Evolutionary conservation across 2,329 filamentous ascomycete genomes (phyloP).

Genomic region (Claviceps sp.): DNA sequence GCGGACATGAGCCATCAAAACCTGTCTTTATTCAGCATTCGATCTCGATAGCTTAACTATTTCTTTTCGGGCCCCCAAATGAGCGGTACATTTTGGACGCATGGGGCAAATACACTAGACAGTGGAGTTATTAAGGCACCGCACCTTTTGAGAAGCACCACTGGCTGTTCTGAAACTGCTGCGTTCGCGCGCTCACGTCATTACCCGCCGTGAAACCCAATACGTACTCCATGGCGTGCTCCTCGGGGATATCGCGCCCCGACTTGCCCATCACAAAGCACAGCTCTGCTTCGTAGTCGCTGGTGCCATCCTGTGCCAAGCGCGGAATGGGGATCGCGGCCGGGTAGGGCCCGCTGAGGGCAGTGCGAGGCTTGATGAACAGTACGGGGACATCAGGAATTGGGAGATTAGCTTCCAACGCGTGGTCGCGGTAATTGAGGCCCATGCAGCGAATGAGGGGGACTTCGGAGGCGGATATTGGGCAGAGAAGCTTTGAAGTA

Average conservation of each 20-base stretch:
- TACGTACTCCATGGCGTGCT: conserved; percentile 24
- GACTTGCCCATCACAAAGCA: conserved; percentile 24
- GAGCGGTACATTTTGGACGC: no score
- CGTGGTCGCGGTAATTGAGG: conserved; percentile 30
- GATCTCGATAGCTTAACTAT: no score
- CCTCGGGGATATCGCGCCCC: conserved; percentile 25
- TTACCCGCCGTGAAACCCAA: conserved; percentile 26
- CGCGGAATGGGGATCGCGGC: conserved; percentile 16
- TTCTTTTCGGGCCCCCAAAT: no score
- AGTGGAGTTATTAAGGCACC: not conserved
- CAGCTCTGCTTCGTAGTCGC: conserved; percentile 28
- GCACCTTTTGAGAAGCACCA: conserved; percentile 29
- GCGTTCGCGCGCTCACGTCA: conserved; percentile 23
- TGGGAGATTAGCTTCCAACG: conserved; percentile 22
- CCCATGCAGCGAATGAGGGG: conserved; percentile 31
- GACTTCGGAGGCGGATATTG: conserved; percentile 20
- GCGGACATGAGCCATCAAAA: conserved; percentile 35
- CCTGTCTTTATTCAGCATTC: conserved; percentile 8
- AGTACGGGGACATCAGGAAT: conserved; percentile 23
- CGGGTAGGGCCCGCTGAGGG: conserved; percentile 19
- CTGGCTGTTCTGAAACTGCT: conserved; percentile 25
- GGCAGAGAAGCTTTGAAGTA: conserved; percentile 16
- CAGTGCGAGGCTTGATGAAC: conserved; percentile 26
- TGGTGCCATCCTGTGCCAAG: conserved; percentile 15
- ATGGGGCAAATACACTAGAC: no score